Percentiles rank a stretch among this genome's conserved stretches.
These are phyloP conservation scores for Henckelia pumila DNA, from an alignment of 257 asterid genomes.

Conservation along the genomic window DNA sequence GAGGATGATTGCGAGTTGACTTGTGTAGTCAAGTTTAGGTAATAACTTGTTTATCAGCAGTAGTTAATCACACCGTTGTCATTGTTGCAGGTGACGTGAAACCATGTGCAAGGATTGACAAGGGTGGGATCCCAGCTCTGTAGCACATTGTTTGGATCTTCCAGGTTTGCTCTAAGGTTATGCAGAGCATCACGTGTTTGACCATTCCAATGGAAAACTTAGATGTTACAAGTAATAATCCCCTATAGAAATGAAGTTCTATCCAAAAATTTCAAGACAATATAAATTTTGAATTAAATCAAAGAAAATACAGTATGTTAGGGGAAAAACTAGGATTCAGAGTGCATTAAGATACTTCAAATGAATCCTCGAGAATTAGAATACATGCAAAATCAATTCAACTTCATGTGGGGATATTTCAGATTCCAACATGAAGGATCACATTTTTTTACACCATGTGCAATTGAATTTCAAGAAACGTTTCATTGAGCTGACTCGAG, in stretches of 20 bases:
- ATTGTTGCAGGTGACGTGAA: constrained; percentile 97
- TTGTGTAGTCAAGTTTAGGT: no score
- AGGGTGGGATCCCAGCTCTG: constrained; percentile 99
- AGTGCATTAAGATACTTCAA: constrained; percentile 1
- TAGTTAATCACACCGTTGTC: constrained; percentile 93
- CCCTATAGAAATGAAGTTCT: background rate
- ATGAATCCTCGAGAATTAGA: background rate
- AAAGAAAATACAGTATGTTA: constrained; percentile 6
- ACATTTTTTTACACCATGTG: background rate
- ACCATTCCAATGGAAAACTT: constrained; percentile 17
- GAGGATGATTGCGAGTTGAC: no score
- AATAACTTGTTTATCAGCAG: no score
- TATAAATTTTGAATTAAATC: constrained; percentile 3
- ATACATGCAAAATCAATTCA: background rate
- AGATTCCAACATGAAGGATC: background rate
- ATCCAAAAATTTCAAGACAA: background rate
- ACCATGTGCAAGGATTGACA: constrained; percentile 99
- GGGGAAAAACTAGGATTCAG: no score
- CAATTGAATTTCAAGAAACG: constrained; percentile 1
- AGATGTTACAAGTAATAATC: constrained; percentile 17
- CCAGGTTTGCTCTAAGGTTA: constrained; percentile 66
- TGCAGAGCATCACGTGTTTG: constrained; percentile 91
- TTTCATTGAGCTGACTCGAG: background rate
- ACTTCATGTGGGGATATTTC: background rate
- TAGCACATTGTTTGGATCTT: constrained; percentile 88